Percentiles rank a stretch among this genome's conserved stretches.
Evolutionary conservation across 371 early-diverging fungal genomes (phyloP).

Genomic region (Batrachochytrium dendrobatidis): DNA sequence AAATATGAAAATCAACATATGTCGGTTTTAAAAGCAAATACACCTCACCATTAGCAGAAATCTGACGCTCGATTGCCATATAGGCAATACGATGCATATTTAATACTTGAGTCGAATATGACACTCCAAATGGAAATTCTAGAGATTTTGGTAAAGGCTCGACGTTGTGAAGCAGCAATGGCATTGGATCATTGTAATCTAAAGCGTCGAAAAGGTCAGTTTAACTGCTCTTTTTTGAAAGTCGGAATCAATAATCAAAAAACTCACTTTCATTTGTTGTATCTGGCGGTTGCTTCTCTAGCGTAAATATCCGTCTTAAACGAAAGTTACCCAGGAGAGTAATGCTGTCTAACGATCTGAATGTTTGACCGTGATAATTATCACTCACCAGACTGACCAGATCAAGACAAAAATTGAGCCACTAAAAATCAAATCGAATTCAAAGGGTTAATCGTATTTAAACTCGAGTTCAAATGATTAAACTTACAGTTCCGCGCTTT

Average conservation of each 20-base stretch:
- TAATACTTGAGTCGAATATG: constrained; percentile 14
- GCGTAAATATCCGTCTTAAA: constrained; percentile 24
- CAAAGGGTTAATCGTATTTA: not conserved
- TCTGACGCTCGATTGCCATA: not conserved
- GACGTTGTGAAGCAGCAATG: not conserved
- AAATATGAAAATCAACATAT: too few relatives aligned
- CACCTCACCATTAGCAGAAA: not conserved
- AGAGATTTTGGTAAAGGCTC: constrained; percentile 16
- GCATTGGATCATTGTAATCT: constrained; percentile 5
- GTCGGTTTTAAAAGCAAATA: too few relatives aligned
- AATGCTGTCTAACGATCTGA: constrained; percentile 25
- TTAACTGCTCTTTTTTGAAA: constrained; percentile 3
- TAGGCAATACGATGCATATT: constrained; percentile 6
- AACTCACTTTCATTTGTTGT: constrained; percentile 8
- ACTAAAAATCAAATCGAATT: too few relatives aligned
- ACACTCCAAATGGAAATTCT: constrained; percentile 14
- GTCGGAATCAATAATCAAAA: not conserved
- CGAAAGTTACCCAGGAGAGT: constrained; percentile 22
- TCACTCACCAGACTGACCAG: constrained; percentile 21
- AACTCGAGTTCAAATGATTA: not conserved
- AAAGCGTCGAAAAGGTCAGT: not conserved
- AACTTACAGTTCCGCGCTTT: constrained; percentile 18
- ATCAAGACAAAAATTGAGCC: constrained; percentile 31
- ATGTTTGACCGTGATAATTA: constrained; percentile 23
- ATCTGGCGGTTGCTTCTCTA: constrained; percentile 19